Evolutionary conservation across 192 early-diverging fungal genomes (phyloP).

Genomic region (Gigaspora rosea): DNA sequence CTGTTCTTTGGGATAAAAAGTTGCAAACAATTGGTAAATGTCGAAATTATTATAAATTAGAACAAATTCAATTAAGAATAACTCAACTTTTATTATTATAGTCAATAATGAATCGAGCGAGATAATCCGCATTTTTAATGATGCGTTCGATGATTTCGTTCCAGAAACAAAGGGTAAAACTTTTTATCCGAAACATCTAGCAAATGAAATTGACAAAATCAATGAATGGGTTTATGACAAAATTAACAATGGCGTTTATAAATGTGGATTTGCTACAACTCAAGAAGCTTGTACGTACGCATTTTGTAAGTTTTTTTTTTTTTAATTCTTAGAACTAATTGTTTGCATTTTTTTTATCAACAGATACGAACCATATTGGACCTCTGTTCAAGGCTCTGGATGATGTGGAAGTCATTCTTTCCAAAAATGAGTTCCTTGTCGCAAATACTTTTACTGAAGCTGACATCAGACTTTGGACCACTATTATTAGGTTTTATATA

Average conservation of each 20-base stretch:
- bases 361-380: constrained; percentile 72
- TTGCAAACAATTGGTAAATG: constrained; percentile 73
- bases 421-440: constrained; percentile 73
- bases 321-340: neutral
- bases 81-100: constrained; percentile 20
- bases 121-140: constrained; percentile 95
- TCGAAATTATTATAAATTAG: neutral
- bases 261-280: constrained; percentile 86
- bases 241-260: constrained; percentile 98
- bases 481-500: constrained; percentile 62
- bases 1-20: constrained; percentile 97
- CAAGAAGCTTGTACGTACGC: constrained; percentile 69
- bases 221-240: constrained; percentile 94
- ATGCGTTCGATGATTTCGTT: constrained; percentile 77
- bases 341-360: neutral
- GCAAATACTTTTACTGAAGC: constrained; percentile 87
- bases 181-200: constrained; percentile 82
- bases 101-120: constrained; percentile 97
- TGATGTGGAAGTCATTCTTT: constrained; percentile 78
- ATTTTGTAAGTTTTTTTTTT: too few species aligned
- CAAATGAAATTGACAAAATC: constrained; percentile 75
- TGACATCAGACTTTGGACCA: constrained; percentile 93
- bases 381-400: constrained; percentile 80
- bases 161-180: constrained; percentile 63
- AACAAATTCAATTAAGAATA: neutral